These are phyloP conservation scores for Trichoderma virens DNA, from an alignment of 495 filamentous ascomycete genomes.

Conservation along the genomic window DNA sequence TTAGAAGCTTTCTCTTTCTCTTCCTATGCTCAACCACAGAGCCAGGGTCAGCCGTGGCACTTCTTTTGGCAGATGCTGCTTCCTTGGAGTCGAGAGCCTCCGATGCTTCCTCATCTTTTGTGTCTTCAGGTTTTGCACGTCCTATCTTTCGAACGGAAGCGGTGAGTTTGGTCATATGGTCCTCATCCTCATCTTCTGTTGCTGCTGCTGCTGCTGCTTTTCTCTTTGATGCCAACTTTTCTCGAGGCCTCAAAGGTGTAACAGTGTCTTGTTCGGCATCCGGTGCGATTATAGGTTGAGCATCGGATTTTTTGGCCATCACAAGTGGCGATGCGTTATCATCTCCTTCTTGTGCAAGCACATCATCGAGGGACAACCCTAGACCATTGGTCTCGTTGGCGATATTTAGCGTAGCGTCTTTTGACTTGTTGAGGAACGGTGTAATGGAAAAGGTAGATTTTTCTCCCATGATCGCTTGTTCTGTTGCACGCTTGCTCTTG, in stretches of 20 bases:
- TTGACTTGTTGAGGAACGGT: constrained; percentile 80
- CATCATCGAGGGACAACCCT: constrained; percentile 1
- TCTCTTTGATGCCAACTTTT: background rate
- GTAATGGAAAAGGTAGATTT: constrained; percentile 92
- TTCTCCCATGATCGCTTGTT: constrained; percentile 58
- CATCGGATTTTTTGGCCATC: constrained; percentile 6
- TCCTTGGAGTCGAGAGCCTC: background rate
- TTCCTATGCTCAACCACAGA: constrained; percentile 23
- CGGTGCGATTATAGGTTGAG: constrained; percentile 13
- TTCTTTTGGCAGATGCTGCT: constrained; percentile 11
- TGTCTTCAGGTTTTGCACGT: constrained; percentile 14
- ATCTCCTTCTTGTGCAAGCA: background rate
- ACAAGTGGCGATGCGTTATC: constrained; percentile 11
- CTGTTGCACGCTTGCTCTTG: constrained; percentile 43
- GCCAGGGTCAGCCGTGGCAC: background rate
- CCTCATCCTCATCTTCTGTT: background rate
- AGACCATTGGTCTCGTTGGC: constrained; percentile 19
- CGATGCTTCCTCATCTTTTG: constrained; percentile 15
- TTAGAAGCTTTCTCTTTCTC: constrained; percentile 63
- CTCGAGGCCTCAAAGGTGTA: constrained; percentile 15
- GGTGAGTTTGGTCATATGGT: background rate
- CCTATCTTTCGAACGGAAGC: constrained; percentile 2
- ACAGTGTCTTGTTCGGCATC: constrained; percentile 9
- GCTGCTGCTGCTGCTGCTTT: background rate
- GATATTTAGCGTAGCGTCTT: too few relatives aligned